Evolutionary conservation across 2,329 filamentous ascomycete genomes (phyloP).

Genomic region (Juglanconis juglandina): DNA sequence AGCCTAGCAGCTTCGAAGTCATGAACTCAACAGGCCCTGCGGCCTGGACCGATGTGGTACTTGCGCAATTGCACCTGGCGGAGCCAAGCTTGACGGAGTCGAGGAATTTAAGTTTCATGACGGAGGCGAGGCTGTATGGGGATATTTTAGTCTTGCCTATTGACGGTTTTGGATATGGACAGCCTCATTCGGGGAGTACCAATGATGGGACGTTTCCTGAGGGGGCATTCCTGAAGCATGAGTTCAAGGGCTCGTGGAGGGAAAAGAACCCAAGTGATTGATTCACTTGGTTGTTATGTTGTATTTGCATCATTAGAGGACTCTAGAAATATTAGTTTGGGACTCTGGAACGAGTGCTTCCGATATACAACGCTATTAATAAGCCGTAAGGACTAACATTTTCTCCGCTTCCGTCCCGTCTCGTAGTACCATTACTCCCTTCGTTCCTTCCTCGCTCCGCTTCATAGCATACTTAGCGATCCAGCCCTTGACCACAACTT

Average conservation of each 20-base stretch:
- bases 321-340: too few relatives aligned
- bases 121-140: constrained; percentile 18
- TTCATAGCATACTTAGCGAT: too few relatives aligned
- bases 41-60: constrained; percentile 17
- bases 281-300: too few relatives aligned
- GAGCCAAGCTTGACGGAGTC: constrained; percentile 9
- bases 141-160: constrained; percentile 22
- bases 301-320: too few relatives aligned
- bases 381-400: too few relatives aligned
- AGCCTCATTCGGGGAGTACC: constrained; percentile 19
- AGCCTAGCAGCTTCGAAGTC: background rate
- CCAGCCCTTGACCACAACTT: too few relatives aligned
- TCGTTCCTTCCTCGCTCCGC: too few relatives aligned
- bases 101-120: constrained; percentile 17
- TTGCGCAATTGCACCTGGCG: background rate
- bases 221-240: constrained; percentile 14
- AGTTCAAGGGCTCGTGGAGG: constrained; percentile 17
- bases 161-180: constrained; percentile 18
- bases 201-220: background rate
- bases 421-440: too few relatives aligned
- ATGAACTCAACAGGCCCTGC: constrained; percentile 15
- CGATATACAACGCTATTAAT: too few relatives aligned
- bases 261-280: too few relatives aligned
- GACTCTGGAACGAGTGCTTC: too few relatives aligned
- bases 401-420: too few relatives aligned